These are phyloP conservation scores for Auricularia auricula-judae DNA, from an alignment of 768 basidiomycete genomes.

Conservation along the genomic window DNA sequence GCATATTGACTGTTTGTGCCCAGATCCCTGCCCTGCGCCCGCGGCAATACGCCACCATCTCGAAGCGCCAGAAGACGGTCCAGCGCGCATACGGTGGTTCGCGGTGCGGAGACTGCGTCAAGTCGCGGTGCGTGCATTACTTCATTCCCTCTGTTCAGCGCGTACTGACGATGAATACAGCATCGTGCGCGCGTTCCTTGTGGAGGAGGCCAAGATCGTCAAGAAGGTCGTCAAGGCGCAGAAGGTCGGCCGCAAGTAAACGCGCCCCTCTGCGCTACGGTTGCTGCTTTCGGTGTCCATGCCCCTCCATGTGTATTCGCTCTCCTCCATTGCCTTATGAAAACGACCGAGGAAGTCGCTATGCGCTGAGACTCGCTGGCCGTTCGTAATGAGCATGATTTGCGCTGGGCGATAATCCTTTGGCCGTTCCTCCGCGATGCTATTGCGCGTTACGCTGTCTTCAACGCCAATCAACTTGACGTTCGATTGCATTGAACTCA, in stretches of 20 bases:
- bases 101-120: constrained; percentile 91
- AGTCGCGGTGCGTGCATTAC: constrained; percentile 60
- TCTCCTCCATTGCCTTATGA: background rate
- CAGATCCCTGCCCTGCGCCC: constrained; percentile 95
- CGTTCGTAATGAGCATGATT: too few species aligned
- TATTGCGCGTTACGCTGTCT: background rate
- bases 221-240: constrained; percentile 98
- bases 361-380: background rate
- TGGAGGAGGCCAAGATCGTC: constrained; percentile 99
- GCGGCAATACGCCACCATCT: constrained; percentile 88
- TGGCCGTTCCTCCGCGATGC: background rate
- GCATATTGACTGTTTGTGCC: background rate
- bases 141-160: background rate
- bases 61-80: constrained; percentile 96
- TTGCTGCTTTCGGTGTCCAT: background rate
- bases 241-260: constrained; percentile 20
- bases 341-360: constrained; percentile 3
- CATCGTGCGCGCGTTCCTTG: constrained; percentile 95
- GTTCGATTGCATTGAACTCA: too few species aligned
- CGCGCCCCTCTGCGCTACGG: background rate
- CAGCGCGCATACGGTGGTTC: constrained; percentile 95
- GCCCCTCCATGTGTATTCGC: background rate
- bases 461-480: too few species aligned
- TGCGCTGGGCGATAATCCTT: too few species aligned
- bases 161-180: constrained; percentile 31